Evolutionary conservation across 129 eudicot genomes (phyloP), one percentile per base, ranked within the genome.

Genomic region (Flaveria linearis): DNA sequence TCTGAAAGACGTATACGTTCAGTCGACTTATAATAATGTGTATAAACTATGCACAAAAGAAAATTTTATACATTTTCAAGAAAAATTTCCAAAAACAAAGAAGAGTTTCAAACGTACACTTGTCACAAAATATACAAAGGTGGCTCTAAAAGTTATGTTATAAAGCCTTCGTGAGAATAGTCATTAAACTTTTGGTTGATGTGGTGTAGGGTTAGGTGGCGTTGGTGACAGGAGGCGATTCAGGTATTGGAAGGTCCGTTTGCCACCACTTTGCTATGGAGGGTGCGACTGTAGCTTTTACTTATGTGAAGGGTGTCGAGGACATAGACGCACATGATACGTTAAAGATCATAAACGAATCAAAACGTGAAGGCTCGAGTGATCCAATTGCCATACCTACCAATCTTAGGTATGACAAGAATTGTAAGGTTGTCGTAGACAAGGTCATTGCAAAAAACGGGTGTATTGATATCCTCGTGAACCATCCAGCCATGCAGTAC

Each of bases 211-310:
- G 92, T 10, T 87, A 91, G 74, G 88, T 91, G 74, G 97, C 96
- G 0, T 58, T 90, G 28, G 96, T 93, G 74, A 88, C 91, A 0
- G 98, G 97, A 0, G 98, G 98, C 6, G 98, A 93, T 72, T 93
- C 98, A 0, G 98, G 98, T 17, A 93, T 93, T 3, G 97, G 98
- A 6, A 82, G 96, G 68, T 86, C 96, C 1, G 89, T 88, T 69
- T 80, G 89, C 80, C 84, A 83, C 75, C 70, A 75, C 66, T 93
- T 86, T 75, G 82, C 92, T 0, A 64, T 42, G n/a, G 97, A 93
- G 71, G 97, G 97, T 56, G 97, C 98, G 2, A 88, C 91, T 0
- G 87, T 93, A 87, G 96, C 98, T 63, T 88, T 93, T 68, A 93
- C 97, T 1, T 93, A 86, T 23, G 91, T 93, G 42, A 88, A 93